Evolutionary conservation across 495 filamentous ascomycete genomes (phyloP).

Genomic region (Annulohypoxylon maeteangense): DNA sequence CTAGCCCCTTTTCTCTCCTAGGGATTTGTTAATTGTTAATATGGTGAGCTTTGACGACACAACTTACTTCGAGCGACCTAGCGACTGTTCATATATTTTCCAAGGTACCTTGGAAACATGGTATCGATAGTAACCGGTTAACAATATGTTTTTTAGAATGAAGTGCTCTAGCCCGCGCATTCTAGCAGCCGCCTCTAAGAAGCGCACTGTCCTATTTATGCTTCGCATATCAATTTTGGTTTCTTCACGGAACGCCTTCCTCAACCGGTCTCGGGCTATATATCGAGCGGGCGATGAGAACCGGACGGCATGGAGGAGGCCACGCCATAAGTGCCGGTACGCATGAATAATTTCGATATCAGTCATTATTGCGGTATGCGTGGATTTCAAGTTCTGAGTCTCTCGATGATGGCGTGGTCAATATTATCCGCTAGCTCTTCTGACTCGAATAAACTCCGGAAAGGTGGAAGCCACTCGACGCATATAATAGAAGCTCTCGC

Average conservation of each 20-base stretch:
- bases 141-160: conserved; percentile 79
- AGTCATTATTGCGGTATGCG: conserved; percentile 37
- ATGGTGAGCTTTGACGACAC: background rate
- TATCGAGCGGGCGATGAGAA: conserved; percentile 81
- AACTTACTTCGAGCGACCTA: conserved; percentile 12
- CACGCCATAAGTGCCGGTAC: conserved; percentile 82
- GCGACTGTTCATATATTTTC: conserved; percentile 2
- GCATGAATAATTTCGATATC: conserved; percentile 68
- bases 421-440: background rate
- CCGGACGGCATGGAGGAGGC: conserved; percentile 78
- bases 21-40: conserved; percentile 7
- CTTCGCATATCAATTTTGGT: conserved; percentile 67
- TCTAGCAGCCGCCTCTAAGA: conserved; percentile 75
- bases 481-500: background rate
- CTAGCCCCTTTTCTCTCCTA: conserved; percentile 10
- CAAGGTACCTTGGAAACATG: background rate
- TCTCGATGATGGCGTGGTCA: background rate
- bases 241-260: conserved; percentile 74
- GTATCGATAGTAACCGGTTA: conserved; percentile 46
- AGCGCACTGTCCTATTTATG: conserved; percentile 79
- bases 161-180: conserved; percentile 79
- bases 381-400: background rate
- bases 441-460: background rate
- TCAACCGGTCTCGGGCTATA: conserved; percentile 70
- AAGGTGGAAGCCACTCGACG: background rate